Base-by-base conservation (phyloP, 2,329 filamentous ascomycete genomes). In the Pseudocercospora crystallina region DNA sequence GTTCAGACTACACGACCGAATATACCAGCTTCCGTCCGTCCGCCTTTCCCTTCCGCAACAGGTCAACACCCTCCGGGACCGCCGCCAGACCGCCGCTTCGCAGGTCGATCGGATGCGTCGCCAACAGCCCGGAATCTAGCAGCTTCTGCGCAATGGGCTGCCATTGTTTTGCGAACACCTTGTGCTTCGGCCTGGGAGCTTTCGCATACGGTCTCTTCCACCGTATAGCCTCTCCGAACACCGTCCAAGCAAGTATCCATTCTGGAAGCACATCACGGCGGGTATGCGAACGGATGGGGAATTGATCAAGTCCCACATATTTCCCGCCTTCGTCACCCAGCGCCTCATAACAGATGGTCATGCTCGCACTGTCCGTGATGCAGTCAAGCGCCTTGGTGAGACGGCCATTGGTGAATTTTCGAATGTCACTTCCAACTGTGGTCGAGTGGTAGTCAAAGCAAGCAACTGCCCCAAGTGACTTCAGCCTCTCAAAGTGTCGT, bases 191-290 rank as follows among this genome's bases (percentile, higher is more conserved):
- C 14, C 49, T 34, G 8, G 53, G 36, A 30, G 45, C 33, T 44
- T 50, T 46, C 20, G 44, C 49, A 14, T 58, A 58, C 45, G 56
- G 56, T 31, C 53, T 42, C 35, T 50, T 48, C 56, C 52, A 56
- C 20, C 34, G 32, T 30, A 58, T 58, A 8, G 49, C 53, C 32
- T 58, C 47, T 34, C 53, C 53, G 14, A 38, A 45, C 17, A 58
- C 49, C 5, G 56, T 58, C 56, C 53, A 56, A n/a, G 53, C 53
- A 5, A 58, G 36, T 14, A 58, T 58, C 56, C 56, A 58, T 13
- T 58, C 53, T 15, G 56, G 56, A n/a, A 39, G 49, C 15, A 58
- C 56, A 30, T 56, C 53, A 14, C 56, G 46, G 26, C 56, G 40
- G 10, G 38, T 53, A 36, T 58, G 56, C 14, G 45, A 47, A 8